These are phyloP conservation scores for Botrytis pseudocinerea DNA, from an alignment of 2,329 filamentous ascomycete species.

Conservation along the genomic window DNA sequence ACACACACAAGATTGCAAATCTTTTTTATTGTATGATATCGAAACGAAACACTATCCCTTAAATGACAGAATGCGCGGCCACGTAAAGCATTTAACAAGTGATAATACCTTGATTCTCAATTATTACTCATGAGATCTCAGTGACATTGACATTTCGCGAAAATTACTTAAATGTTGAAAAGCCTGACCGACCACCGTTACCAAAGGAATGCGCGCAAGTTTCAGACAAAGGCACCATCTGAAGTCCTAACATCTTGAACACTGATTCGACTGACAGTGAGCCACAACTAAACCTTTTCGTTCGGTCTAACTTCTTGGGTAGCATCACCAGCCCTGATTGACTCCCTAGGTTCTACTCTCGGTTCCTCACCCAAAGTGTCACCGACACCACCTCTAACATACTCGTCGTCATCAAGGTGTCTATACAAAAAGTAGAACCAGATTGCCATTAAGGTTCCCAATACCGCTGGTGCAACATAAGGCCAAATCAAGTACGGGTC, in stretches of 20 bases:
- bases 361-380: conserved; percentile 1
- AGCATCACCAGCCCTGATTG: not conserved
- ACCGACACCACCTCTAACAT: conserved; percentile 18
- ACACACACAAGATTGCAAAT: not conserved
- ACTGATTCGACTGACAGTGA: not conserved
- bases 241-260: not conserved
- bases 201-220: not conserved
- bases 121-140: not conserved
- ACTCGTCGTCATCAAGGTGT: conserved; percentile 62
- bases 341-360: not conserved
- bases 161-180: not conserved
- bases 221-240: not conserved
- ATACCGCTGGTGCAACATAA: conserved; percentile 63
- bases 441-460: conserved; percentile 60
- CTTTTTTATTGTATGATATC: not conserved
- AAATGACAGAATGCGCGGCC: not conserved
- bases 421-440: conserved; percentile 69
- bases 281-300: not conserved
- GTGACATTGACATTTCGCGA: not conserved
- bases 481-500: conserved; percentile 71
- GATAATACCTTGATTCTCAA: not conserved
- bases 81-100: not conserved
- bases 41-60: not conserved
- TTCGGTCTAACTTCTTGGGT: not conserved
- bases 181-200: not conserved